Conservation (phyloP, 177 flowering plant species). For the Vitis hybrid region DNA sequence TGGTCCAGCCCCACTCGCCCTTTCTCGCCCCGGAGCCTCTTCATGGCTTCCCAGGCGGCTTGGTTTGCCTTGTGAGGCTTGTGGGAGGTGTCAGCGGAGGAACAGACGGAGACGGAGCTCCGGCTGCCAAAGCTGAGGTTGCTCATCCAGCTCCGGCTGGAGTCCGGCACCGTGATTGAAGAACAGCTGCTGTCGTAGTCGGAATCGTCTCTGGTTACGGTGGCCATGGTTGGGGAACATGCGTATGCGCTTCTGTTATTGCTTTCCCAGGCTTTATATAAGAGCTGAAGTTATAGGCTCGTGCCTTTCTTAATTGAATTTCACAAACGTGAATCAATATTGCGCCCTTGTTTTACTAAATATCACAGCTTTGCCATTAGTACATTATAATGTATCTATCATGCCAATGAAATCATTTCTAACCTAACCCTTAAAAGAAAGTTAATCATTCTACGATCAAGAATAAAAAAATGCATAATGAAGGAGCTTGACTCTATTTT, state of each 20-base stretch:
- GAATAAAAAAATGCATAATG: too few relatives aligned
- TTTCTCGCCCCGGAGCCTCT: slow-evolving; percentile 29
- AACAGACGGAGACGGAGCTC: slow-evolving; percentile 44
- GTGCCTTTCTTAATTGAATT: neutral
- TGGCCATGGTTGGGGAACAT: slow-evolving; percentile 30
- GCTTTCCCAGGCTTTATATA: slow-evolving; percentile 23
- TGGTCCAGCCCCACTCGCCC: slow-evolving; percentile 70
- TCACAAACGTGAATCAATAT: neutral
- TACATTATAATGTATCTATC: neutral
- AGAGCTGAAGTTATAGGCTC: neutral
- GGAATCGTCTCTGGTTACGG: slow-evolving; percentile 39
- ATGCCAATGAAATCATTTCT: too few relatives aligned
- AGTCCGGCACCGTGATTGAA: slow-evolving; percentile 55
- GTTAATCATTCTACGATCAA: too few relatives aligned
- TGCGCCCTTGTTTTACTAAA: neutral
- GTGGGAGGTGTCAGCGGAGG: slow-evolving; percentile 23
- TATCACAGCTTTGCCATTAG: slow-evolving; percentile 15
- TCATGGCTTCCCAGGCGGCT: slow-evolving; percentile 76
- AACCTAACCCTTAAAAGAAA: too few relatives aligned
- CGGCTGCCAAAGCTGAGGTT: slow-evolving; percentile 53
- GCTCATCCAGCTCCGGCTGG: slow-evolving; percentile 64
- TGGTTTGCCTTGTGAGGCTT: slow-evolving; percentile 87
- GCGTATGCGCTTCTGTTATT: slow-evolving; percentile 9
- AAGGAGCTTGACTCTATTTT: too few relatives aligned
- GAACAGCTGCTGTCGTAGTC: slow-evolving; percentile 66